These are phyloP conservation scores for Malassezia caprae DNA, from an alignment of 1,284 basidiomycete genomes.

Conservation along the genomic window DNA sequence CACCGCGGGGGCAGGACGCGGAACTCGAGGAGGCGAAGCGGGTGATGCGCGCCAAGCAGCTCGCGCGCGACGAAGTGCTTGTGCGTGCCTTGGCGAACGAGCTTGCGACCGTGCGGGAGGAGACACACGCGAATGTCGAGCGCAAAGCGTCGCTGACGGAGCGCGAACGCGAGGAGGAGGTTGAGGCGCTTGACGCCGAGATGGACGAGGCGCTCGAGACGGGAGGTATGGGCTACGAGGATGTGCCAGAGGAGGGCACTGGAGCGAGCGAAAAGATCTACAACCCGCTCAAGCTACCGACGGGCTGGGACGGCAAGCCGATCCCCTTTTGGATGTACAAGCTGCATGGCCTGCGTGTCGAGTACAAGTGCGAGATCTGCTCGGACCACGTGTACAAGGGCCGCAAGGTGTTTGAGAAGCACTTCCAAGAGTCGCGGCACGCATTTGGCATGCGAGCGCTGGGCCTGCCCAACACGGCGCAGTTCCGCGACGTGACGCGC, in stretches of 20 bases:
- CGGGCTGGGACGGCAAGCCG: constrained; percentile 96
- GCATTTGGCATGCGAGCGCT: constrained; percentile 97
- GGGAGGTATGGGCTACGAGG: constrained; percentile 44
- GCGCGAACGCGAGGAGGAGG: constrained; percentile 85
- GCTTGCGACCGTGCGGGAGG: constrained; percentile 25
- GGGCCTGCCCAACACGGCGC: constrained; percentile 92
- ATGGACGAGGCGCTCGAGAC: constrained; percentile 19
- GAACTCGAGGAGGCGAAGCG: constrained; percentile 12
- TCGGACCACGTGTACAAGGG: constrained; percentile 65
- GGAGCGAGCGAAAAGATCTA: constrained; percentile 82
- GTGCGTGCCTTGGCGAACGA: constrained; percentile 20
- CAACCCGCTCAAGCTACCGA: constrained; percentile 90
- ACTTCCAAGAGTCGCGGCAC: constrained; percentile 89
- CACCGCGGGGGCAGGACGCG: background rate
- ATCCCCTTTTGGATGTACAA: constrained; percentile 99
- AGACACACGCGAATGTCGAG: constrained; percentile 87
- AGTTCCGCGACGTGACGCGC: constrained; percentile 95
- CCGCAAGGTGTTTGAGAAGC: constrained; percentile 78
- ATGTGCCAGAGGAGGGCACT: constrained; percentile 38
- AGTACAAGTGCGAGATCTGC: constrained; percentile 96
- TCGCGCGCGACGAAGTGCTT: constrained; percentile 34
- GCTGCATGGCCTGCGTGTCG: constrained; percentile 88
- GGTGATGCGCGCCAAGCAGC: constrained; percentile 20
- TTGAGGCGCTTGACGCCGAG: constrained; percentile 54
- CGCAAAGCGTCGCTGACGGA: constrained; percentile 90